Percentiles rank a stretch among this genome's conserved stretches.
Conservation (phyloP, 2,329 filamentous ascomycete species). For the Nothopassalora personata region DNA sequence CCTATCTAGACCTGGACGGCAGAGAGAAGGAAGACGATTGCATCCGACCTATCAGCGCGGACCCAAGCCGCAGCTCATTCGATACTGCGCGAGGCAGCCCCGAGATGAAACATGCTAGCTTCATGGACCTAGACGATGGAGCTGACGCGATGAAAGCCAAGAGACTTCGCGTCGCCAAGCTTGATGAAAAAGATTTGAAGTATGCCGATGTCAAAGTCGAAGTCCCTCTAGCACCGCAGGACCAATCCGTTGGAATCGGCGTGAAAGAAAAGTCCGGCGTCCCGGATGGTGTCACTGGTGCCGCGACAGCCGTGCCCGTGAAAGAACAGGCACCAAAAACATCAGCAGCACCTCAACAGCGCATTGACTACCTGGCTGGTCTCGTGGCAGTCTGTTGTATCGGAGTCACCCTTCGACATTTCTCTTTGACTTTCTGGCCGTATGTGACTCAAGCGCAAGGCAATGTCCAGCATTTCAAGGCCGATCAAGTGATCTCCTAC, state of each 20-base stretch:
- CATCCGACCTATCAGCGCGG: slow-evolving; percentile 10
- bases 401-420: slow-evolving; percentile 44
- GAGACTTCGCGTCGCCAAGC: slow-evolving; percentile 2
- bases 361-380: slow-evolving; percentile 46
- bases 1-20: slow-evolving; percentile 13
- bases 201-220: background rate
- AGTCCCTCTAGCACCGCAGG: slow-evolving; percentile 14
- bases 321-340: slow-evolving; percentile 14
- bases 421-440: slow-evolving; percentile 40
- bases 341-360: slow-evolving; percentile 21
- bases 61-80: background rate
- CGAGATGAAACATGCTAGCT: slow-evolving; percentile 13
- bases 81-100: background rate
- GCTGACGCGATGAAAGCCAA: background rate
- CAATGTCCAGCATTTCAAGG: slow-evolving; percentile 36
- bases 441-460: slow-evolving; percentile 25
- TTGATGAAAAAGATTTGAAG: slow-evolving; percentile 4
- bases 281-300: slow-evolving; percentile 18
- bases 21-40: slow-evolving; percentile 7
- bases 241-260: slow-evolving; percentile 10
- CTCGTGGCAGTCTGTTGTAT: slow-evolving; percentile 42
- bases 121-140: slow-evolving; percentile 15
- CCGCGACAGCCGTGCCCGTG: slow-evolving; percentile 12
- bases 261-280: slow-evolving; percentile 14
- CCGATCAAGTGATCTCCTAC: slow-evolving; percentile 39